Conservation (phyloP, 805 yeast genomes). For the Sugiyamaella floridensis region DNA sequence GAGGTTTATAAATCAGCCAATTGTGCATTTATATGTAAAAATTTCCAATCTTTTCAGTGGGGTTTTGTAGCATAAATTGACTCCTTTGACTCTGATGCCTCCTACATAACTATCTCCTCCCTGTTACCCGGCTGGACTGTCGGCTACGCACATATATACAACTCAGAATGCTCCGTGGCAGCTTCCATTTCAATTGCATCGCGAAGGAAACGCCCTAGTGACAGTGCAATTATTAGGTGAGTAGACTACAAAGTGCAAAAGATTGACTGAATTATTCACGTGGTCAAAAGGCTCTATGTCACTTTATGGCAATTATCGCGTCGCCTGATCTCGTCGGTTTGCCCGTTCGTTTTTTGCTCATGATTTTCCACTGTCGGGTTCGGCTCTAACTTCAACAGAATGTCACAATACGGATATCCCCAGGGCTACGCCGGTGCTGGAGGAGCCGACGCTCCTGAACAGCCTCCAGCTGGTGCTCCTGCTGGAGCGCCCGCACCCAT, state of each 20-base stretch:
- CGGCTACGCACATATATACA: neutral
- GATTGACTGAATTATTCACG: neutral
- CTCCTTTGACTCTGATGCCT: too few species aligned
- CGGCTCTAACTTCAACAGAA: neutral
- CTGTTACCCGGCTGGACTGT: neutral
- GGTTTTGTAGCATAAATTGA: too few species aligned
- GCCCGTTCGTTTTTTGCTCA: too few species aligned
- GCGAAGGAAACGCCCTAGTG: neutral
- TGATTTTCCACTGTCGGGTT: too few species aligned
- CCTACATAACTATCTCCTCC: too few species aligned
- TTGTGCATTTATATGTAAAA: too few species aligned
- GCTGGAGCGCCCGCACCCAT: too few species aligned
- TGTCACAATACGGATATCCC: constrained; percentile 12
- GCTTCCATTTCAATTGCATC: neutral
- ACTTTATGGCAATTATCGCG: too few species aligned
- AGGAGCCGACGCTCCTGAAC: neutral
- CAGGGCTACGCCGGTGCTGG: neutral
- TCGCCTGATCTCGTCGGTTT: too few species aligned
- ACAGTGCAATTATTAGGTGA: neutral
- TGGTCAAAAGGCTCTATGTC: neutral
- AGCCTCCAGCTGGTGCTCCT: constrained; percentile 1
- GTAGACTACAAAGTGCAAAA: neutral
- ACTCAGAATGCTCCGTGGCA: neutral
- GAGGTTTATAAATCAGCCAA: too few species aligned
- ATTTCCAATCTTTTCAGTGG: too few species aligned